Percentiles rank a stretch among this genome's conserved stretches.
Conservation (phyloP, 768 basidiomycete species). For the Porpolomopsis calyptriformis region DNA sequence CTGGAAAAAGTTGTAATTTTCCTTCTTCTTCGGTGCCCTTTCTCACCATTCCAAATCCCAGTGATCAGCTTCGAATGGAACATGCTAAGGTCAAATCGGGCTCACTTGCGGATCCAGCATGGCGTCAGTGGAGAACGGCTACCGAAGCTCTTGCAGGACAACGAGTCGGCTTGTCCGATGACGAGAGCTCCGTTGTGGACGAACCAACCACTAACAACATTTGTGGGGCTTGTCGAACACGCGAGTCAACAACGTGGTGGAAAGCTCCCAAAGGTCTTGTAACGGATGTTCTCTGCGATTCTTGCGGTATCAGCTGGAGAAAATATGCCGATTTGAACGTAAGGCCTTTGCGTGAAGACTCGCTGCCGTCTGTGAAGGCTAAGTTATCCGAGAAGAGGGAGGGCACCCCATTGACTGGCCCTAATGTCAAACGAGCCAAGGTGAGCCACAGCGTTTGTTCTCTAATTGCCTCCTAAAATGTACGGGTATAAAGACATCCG, state of each 20-base stretch:
- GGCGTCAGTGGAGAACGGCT: constrained; percentile 26
- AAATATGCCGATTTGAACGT: constrained; percentile 88
- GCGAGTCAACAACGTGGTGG: constrained; percentile 79
- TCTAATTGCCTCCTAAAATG: neutral
- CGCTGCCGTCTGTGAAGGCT: constrained; percentile 40
- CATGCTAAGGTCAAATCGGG: constrained; percentile 40
- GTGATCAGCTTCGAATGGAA: constrained; percentile 60
- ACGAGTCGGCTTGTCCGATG: constrained; percentile 47
- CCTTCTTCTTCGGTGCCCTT: constrained; percentile 3
- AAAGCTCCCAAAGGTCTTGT: constrained; percentile 81
- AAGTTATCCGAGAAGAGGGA: constrained; percentile 51
- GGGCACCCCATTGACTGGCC: constrained; percentile 41
- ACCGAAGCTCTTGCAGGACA: constrained; percentile 35
- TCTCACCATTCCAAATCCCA: constrained; percentile 18
- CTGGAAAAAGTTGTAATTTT: constrained; percentile 63
- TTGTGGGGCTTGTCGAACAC: constrained; percentile 80
- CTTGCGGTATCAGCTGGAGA: constrained; percentile 80
- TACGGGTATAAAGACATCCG: constrained; percentile 29
- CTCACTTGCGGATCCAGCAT: constrained; percentile 24
- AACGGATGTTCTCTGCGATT: constrained; percentile 71
- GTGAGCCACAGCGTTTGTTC: constrained; percentile 18
- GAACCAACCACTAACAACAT: constrained; percentile 40
- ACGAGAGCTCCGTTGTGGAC: constrained; percentile 66
- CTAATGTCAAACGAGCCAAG: constrained; percentile 35
- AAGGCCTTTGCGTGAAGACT: constrained; percentile 60